phyloP scores from a whole-genome alignment of 805 yeast species.

The Teunomyces barrocoloradensis region DNA sequence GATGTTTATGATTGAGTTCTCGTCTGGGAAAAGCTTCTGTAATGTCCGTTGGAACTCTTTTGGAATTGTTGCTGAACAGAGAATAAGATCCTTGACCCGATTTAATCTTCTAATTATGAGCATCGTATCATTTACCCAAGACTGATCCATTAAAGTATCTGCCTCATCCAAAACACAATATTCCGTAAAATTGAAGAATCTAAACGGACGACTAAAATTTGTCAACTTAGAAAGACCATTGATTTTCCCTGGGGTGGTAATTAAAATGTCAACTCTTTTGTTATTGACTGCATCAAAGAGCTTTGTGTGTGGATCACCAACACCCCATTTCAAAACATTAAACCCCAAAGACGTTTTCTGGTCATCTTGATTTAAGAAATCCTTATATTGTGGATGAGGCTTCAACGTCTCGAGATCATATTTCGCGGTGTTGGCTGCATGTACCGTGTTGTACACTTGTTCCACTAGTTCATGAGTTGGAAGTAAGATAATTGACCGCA shows the following conservation, averaged over 20 bases:
- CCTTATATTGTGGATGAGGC: conserved; percentile 15
- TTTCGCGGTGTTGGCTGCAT: conserved; percentile 23
- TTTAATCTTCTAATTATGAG: conserved; percentile 49
- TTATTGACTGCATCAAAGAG: conserved; percentile 43
- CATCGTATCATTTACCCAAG: conserved; percentile 69
- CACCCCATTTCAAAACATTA: conserved; percentile 58
- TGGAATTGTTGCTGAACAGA: conserved; percentile 92
- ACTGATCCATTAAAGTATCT: conserved; percentile 82
- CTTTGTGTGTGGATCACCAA: conserved; percentile 52
- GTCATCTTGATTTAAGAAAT: conserved; percentile 24
- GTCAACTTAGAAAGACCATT: conserved; percentile 35
- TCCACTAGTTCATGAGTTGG: conserved; percentile 89
- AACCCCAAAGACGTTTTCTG: conserved; percentile 34
- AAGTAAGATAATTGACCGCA: conserved; percentile 72
- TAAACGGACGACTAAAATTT: conserved; percentile 30
- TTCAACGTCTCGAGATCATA: conserved; percentile 22
- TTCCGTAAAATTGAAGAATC: conserved; percentile 44
- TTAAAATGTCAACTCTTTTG: conserved; percentile 67
- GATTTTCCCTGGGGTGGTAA: conserved; percentile 84
- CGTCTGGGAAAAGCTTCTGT: conserved; percentile 56
- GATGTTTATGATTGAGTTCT: conserved; percentile 50
- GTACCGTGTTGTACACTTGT: conserved; percentile 61
- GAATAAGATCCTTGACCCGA: conserved; percentile 59
- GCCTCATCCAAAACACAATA: conserved; percentile 89
- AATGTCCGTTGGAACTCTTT: conserved; percentile 66